Evolutionary conservation across 805 yeast species (phyloP).

Genomic region (Kodamaea kakaduensis): DNA sequence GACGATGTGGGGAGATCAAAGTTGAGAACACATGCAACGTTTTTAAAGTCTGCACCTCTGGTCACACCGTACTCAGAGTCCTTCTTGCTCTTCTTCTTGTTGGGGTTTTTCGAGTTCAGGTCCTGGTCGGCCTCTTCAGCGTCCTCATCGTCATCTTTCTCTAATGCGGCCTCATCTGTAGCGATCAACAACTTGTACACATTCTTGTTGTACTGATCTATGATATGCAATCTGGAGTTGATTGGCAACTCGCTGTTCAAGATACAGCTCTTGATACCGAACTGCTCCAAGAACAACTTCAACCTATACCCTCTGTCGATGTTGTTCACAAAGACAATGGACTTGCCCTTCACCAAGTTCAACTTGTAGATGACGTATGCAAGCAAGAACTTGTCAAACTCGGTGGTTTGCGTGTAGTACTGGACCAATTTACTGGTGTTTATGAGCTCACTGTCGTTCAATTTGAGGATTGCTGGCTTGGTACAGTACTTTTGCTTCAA

Average conservation of each 20-base stretch:
- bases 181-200: slow-evolving; percentile 86
- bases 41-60: slow-evolving; percentile 93
- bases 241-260: slow-evolving; percentile 90
- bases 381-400: slow-evolving; percentile 85
- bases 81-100: slow-evolving; percentile 31
- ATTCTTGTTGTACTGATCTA: slow-evolving; percentile 90
- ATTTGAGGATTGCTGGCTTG: slow-evolving; percentile 73
- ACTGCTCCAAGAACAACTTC: slow-evolving; percentile 87
- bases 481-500: slow-evolving; percentile 78
- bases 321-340: slow-evolving; percentile 85
- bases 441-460: slow-evolving; percentile 62
- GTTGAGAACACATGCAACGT: slow-evolving; percentile 94
- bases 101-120: slow-evolving; percentile 15
- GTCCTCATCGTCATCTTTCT: slow-evolving; percentile 46
- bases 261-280: slow-evolving; percentile 85
- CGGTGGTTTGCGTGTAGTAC: slow-evolving; percentile 80
- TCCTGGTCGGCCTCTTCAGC: slow-evolving; percentile 24
- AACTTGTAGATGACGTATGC: slow-evolving; percentile 91
- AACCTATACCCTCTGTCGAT: slow-evolving; percentile 94
- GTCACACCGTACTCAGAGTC: slow-evolving; percentile 90
- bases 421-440: slow-evolving; percentile 66
- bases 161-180: slow-evolving; percentile 76
- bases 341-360: slow-evolving; percentile 83
- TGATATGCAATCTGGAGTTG: slow-evolving; percentile 89
- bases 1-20: slow-evolving; percentile 91